phyloP scores from a whole-genome alignment of 345 rosid genomes.

The Eucalyptus sideroxylon region DNA sequence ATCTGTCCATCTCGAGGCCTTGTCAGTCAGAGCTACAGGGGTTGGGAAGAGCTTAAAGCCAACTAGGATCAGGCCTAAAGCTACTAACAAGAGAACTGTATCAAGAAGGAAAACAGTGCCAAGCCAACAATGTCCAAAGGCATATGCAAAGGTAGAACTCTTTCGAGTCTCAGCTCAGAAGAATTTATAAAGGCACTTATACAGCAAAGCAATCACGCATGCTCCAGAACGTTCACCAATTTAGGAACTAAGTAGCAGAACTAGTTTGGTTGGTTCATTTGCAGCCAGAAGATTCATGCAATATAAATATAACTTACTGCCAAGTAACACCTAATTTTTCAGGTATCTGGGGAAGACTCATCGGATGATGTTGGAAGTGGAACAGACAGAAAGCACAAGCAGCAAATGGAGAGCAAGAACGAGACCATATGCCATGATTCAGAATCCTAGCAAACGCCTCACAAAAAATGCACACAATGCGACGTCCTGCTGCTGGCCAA shows the following conservation, averaged over 20 bases:
- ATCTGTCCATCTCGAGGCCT: constrained; percentile 33
- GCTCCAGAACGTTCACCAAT: background rate
- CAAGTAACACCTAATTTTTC: background rate
- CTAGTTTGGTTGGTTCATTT: background rate
- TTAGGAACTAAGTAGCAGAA: background rate
- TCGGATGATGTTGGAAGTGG: background rate
- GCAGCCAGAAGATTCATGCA: background rate
- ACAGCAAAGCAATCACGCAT: background rate
- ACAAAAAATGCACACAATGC: background rate
- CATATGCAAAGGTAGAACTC: constrained; percentile 21
- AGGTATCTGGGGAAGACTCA: constrained; percentile 23
- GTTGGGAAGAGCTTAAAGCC: constrained; percentile 5
- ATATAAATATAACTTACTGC: background rate
- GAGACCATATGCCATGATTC: constrained; percentile 10
- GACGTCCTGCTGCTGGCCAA: background rate
- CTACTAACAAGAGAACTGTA: constrained; percentile 7
- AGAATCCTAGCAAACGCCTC: background rate
- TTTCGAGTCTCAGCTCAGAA: background rate
- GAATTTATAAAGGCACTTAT: background rate
- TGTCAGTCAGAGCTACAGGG: constrained; percentile 4
- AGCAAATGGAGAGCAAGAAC: constrained; percentile 4
- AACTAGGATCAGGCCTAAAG: constrained; percentile 10
- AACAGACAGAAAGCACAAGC: constrained; percentile 11
- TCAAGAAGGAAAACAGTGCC: constrained; percentile 48
- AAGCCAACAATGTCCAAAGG: constrained; percentile 29